phyloP scores from a whole-genome alignment of 2,329 filamentous ascomycete species.

The Fusarium phyllophilum region DNA sequence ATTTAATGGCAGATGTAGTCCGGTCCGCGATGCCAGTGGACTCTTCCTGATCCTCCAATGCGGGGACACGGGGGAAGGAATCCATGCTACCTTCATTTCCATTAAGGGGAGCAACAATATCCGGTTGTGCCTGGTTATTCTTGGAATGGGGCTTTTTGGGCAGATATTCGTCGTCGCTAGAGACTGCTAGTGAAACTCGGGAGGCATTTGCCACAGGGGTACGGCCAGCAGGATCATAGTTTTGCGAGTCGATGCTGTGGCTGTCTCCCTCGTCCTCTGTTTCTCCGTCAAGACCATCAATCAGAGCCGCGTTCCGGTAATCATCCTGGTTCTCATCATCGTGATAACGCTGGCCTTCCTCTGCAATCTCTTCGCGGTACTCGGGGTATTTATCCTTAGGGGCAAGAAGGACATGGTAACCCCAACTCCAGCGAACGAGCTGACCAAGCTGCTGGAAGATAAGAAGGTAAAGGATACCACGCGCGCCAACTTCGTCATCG shows the following conservation, averaged over 20 bases:
- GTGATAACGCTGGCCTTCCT: slow-evolving; percentile 70
- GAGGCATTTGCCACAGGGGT: slow-evolving; percentile 65
- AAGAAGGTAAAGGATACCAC: slow-evolving; percentile 93
- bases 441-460: slow-evolving; percentile 99
- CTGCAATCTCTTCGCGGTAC: slow-evolving; percentile 64
- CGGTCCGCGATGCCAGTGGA: slow-evolving; percentile 53
- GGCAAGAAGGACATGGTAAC: slow-evolving; percentile 92
- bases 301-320: slow-evolving; percentile 58
- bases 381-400: slow-evolving; percentile 79
- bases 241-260: slow-evolving; percentile 55
- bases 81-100: slow-evolving; percentile 63
- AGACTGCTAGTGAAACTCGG: slow-evolving; percentile 59
- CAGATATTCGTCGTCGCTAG: slow-evolving; percentile 57
- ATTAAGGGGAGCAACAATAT: slow-evolving; percentile 43
- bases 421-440: slow-evolving; percentile 97
- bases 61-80: slow-evolving; percentile 68
- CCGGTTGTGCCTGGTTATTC: slow-evolving; percentile 40
- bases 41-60: slow-evolving; percentile 53
- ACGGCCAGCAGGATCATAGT: slow-evolving; percentile 65
- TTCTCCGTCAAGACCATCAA: slow-evolving; percentile 51
- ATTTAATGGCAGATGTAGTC: slow-evolving; percentile 47
- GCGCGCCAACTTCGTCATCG: slow-evolving; percentile 91
- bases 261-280: slow-evolving; percentile 52
- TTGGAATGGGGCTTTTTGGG: slow-evolving; percentile 47
- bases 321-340: slow-evolving; percentile 55